These are phyloP conservation scores for Phaeotremella skinneri DNA, from an alignment of 768 basidiomycete species.

Conservation along the genomic window DNA sequence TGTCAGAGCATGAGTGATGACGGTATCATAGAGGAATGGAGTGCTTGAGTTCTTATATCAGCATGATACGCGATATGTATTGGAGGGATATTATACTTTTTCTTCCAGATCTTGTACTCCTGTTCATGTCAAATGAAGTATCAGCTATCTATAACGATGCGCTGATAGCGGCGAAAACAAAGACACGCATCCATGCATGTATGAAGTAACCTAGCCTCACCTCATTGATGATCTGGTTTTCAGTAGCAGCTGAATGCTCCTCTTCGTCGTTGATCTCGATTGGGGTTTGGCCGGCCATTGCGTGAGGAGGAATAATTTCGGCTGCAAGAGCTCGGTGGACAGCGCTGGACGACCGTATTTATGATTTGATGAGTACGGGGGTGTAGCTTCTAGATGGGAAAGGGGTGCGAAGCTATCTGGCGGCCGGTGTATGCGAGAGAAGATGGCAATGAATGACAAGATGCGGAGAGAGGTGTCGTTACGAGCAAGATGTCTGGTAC, in stretches of 20 bases:
- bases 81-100: slow-evolving; percentile 45
- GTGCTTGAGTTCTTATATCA: slow-evolving; percentile 62
- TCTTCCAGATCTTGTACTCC: slow-evolving; percentile 56
- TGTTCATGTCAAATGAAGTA: slow-evolving; percentile 11
- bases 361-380: too few relatives aligned
- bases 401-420: too few relatives aligned
- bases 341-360: too few relatives aligned
- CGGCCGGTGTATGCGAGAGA: too few relatives aligned
- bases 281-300: slow-evolving; percentile 63
- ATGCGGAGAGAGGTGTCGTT: too few relatives aligned
- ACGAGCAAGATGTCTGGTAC: too few relatives aligned
- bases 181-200: not conserved
- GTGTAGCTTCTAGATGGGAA: too few relatives aligned
- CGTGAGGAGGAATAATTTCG: not conserved
- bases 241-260: slow-evolving; percentile 48
- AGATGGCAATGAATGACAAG: too few relatives aligned
- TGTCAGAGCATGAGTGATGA: slow-evolving; percentile 94
- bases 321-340: not conserved
- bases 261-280: slow-evolving; percentile 62
- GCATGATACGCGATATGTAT: not conserved
- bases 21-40: slow-evolving; percentile 94
- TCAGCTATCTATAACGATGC: slow-evolving; percentile 6
- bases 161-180: not conserved
- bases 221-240: slow-evolving; percentile 55
- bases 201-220: slow-evolving; percentile 32